Conservation (phyloP, 495 filamentous ascomycete genomes). For the Hyaloscypha finlandica region DNA sequence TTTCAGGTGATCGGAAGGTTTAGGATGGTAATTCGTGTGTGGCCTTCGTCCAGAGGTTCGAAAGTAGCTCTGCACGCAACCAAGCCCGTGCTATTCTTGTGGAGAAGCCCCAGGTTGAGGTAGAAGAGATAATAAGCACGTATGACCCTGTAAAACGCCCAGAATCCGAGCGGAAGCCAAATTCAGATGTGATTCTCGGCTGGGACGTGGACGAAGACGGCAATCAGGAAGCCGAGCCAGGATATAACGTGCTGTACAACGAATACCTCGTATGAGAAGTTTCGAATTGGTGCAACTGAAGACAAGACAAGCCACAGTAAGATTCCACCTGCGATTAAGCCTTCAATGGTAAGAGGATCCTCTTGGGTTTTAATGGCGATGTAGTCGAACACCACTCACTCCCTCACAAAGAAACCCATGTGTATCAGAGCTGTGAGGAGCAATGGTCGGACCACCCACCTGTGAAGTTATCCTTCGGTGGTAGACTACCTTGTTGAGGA, state of each 20-base stretch:
- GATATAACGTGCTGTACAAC: constrained; percentile 76
- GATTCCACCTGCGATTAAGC: constrained; percentile 74
- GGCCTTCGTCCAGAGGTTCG: constrained; percentile 44
- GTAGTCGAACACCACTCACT: constrained; percentile 67
- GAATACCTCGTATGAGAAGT: constrained; percentile 76
- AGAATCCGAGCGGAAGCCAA: constrained; percentile 73
- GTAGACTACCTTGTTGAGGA: constrained; percentile 39
- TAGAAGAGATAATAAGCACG: constrained; percentile 55
- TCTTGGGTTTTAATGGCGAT: constrained; percentile 60
- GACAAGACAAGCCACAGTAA: constrained; percentile 71
- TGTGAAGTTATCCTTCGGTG: constrained; percentile 53
- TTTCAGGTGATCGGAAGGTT: constrained; percentile 71
- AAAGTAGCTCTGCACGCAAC: constrained; percentile 37
- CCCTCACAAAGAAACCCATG: constrained; percentile 68
- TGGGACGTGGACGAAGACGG: constrained; percentile 68
- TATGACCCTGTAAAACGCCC: constrained; percentile 68
- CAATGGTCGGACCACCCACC: constrained; percentile 74
- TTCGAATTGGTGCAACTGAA: constrained; percentile 69
- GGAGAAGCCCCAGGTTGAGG: constrained; percentile 56
- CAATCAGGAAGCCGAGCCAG: constrained; percentile 64
- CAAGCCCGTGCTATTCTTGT: constrained; percentile 35
- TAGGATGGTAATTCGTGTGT: constrained; percentile 70
- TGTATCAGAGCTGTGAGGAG: constrained; percentile 76
- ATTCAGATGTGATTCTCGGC: constrained; percentile 56
- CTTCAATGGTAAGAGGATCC: constrained; percentile 64